Evolutionary conservation across 768 basidiomycete species (phyloP).

Genomic region (Tylopilus rubrobrunneus): DNA sequence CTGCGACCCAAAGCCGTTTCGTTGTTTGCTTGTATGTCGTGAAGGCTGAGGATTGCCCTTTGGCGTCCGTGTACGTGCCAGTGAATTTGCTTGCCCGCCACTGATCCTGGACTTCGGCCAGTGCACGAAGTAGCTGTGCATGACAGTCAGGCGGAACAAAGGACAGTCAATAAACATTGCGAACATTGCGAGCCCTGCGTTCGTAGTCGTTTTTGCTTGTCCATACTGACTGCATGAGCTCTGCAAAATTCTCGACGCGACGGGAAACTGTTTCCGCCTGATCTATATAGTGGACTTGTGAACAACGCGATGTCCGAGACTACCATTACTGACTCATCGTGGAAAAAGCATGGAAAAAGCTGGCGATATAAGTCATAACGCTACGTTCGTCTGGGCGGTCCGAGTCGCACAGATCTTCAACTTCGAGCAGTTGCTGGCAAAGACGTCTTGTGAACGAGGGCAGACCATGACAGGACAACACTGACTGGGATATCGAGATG

Average conservation of each 20-base stretch:
- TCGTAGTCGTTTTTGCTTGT: conserved; percentile 88
- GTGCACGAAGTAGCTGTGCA: conserved; percentile 58
- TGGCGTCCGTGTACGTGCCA: conserved; percentile 79
- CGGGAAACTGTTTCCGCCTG: conserved; percentile 93
- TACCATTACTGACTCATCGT: conserved; percentile 69
- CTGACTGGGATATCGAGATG: conserved; percentile 88
- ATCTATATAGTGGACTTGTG: conserved; percentile 51
- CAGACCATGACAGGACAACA: conserved; percentile 7
- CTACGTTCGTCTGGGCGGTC: conserved; percentile 91
- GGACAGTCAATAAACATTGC: conserved; percentile 15
- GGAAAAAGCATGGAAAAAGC: conserved; percentile 97
- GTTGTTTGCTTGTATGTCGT: conserved; percentile 78
- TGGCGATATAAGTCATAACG: conserved; percentile 98
- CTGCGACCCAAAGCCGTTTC: conserved; percentile 85
- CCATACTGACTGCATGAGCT: conserved; percentile 93
- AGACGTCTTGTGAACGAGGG: conserved; percentile 1
- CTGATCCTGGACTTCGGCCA: conserved; percentile 60
- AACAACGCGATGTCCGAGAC: background rate
- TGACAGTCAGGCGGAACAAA: conserved; percentile 4
- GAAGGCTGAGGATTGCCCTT: conserved; percentile 68
- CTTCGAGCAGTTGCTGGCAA: conserved; percentile 86
- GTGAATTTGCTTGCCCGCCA: conserved; percentile 68
- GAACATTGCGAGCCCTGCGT: conserved; percentile 68
- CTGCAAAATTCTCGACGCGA: conserved; percentile 92
- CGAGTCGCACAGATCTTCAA: conserved; percentile 88